phyloP scores from a whole-genome alignment of 345 rosid species.

The Viola odorata region DNA sequence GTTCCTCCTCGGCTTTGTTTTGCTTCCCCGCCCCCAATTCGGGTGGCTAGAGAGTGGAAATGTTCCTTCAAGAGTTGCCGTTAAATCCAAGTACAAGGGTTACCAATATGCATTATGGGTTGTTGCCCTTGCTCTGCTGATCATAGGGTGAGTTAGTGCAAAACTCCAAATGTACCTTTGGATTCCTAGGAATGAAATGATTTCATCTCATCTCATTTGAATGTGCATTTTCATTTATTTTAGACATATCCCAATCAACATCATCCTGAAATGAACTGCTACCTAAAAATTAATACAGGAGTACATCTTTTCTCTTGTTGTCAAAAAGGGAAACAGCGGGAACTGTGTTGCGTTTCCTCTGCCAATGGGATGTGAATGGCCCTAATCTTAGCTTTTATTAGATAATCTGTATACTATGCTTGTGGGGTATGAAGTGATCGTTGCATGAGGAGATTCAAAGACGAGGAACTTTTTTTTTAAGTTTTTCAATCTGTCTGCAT shows the following conservation, averaged over 20 bases:
- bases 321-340: slow-evolving; percentile 18
- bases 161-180: neutral
- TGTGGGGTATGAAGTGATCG: slow-evolving; percentile 14
- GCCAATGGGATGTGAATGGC: neutral
- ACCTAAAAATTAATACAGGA: no score
- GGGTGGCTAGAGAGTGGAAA: slow-evolving; percentile 14
- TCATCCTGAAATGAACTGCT: no score
- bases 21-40: slow-evolving; percentile 21
- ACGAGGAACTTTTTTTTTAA: neutral
- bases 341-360: neutral
- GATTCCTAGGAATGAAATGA: neutral
- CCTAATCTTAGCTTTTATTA: neutral
- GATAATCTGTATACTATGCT: neutral
- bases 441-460: neutral
- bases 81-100: slow-evolving; percentile 17
- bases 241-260: no score
- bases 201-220: neutral
- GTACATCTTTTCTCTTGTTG: slow-evolving; percentile 9
- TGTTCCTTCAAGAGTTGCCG: slow-evolving; percentile 5
- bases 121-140: slow-evolving; percentile 16
- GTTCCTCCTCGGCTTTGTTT: slow-evolving; percentile 22
- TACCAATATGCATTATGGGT: slow-evolving; percentile 23
- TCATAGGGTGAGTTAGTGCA: slow-evolving; percentile 18
- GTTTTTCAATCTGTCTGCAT: neutral
- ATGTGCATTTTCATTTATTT: neutral